phyloP scores from a whole-genome alignment of 345 rosid species.

The Populus ilicifolia region DNA sequence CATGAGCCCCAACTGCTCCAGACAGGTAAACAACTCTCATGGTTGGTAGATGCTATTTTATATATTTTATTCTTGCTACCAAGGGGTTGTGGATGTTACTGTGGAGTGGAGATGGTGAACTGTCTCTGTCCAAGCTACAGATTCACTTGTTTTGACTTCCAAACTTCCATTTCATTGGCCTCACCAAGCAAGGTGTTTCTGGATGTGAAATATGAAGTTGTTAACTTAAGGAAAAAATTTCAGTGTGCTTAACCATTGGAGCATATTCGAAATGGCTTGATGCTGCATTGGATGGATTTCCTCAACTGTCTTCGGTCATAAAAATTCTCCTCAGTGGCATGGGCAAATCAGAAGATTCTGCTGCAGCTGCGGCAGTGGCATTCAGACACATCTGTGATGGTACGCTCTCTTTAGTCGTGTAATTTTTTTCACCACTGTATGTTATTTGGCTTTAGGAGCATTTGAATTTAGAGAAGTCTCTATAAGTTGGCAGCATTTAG shows the following conservation, averaged over 20 bases:
- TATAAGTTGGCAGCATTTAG: neutral
- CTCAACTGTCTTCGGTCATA: slow-evolving; percentile 71
- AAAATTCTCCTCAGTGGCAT: slow-evolving; percentile 77
- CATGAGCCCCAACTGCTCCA: slow-evolving; percentile 89
- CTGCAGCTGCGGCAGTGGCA: slow-evolving; percentile 97
- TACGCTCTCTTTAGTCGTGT: slow-evolving; percentile 21
- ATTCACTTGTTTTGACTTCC: neutral
- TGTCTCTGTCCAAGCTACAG: neutral
- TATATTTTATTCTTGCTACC: neutral
- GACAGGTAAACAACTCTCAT: slow-evolving; percentile 53
- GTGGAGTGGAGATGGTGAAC: slow-evolving; percentile 7
- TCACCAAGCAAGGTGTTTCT: slow-evolving; percentile 3
- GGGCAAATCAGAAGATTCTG: slow-evolving; percentile 93
- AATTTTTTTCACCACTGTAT: neutral
- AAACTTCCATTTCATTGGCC: neutral
- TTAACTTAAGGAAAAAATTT: slow-evolving; percentile 21
- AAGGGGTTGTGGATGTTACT: neutral
- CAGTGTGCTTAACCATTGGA: slow-evolving; percentile 97
- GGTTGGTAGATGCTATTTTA: slow-evolving; percentile 1
- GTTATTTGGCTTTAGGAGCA: slow-evolving; percentile 1
- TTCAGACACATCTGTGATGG: slow-evolving; percentile 93
- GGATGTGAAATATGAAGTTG: neutral
- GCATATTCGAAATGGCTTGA: slow-evolving; percentile 97
- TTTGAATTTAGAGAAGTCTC: neutral
- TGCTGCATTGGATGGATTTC: slow-evolving; percentile 64